Evolutionary conservation across 352 stramenopile species (phyloP), one percentile per base, ranked within the genome.

Genomic region (Discostella stelligera): DNA sequence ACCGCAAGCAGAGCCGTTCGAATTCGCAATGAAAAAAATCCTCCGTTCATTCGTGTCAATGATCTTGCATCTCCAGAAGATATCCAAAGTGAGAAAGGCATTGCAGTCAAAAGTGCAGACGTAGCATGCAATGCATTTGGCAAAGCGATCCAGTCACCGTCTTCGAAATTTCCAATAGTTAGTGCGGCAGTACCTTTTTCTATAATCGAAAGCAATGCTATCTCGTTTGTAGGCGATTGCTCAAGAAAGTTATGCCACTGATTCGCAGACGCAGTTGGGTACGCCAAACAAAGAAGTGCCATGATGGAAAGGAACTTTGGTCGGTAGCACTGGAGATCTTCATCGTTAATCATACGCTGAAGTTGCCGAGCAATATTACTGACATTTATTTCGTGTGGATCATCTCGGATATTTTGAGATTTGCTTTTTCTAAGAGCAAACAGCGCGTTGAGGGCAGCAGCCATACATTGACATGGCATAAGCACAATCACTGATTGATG

Each of bases 201-300:
- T 21, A 80, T 21, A 32, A 74, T 69, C 30, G 46, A 60, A 25
- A 75, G 30, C 27, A 80, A 21, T 23, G 59, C 50, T 50, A 58
- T 39, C 48, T 50, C 37, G 20, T 32, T 18, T 20, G 49, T 7
- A 55, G 48, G 52, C 63, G 73, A 66, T 55, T 54, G 44, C 30
- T 81, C 73, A 27, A 81, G 73, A 72, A 81, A 81, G 25, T 76
- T 21, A 54, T 81, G 59, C 73, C 73, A 81, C 46, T 81, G 73
- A 59, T 53, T 71, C 20, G 73, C 66, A 63, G 66, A 39, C 6
- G 66, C 7, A 39, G 53, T 54, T 44, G 73, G 73, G 39, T 76
- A 81, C 30, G 53, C 44, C 21, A 58, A 63, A 39, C 59, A 71
- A n/a, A 81, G 50, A 5, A 66, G 69, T 23, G 60, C 23, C 49